Base-by-base conservation (phyloP, 148 eudicot species). In the Tetragonia tetragonoides region DNA sequence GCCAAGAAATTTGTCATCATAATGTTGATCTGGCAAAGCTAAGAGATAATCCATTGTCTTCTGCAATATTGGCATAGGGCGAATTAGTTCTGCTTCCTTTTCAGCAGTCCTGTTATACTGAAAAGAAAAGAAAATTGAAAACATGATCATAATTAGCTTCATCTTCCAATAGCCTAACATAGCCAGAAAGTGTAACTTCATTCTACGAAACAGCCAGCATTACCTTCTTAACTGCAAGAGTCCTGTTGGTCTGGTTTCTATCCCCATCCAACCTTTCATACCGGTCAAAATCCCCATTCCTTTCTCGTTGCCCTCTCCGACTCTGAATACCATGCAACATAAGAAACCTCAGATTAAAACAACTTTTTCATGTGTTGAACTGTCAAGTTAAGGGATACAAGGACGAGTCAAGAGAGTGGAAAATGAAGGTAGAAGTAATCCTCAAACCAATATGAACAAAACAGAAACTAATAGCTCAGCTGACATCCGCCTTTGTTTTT, bases 21-120 rank as follows among this genome's bases (percentile, higher is more conserved):
- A 95, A 81, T 92, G 92, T 77, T 83, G 90, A 68, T 88, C 93
- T 63, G 93, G 91, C 86, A 95, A 87, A 81, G 79, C 81, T 42
- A 95, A 82, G 76, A 95, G 99, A 87, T 95, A 93, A 53, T 85
- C 89, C 89, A 95, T 88, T 23, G 99, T 95, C 90, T 83, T 90
- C 77, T 90, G 87, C 84, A 95, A 79, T 81, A 93, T 83, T 56
- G 97, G 90, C 97, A 95, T 76, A 63, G 98, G 99, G 9, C 99
- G 90, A 74, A 95, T 95, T 81, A 91, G 82, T 42, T 80, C 85
- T 68, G 99, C 92, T 83, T 93, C 99, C 80, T 98, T 89, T 84
- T 93, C 99, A 34, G 98, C 99, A 41, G 99, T 93, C 84, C 99
- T 95, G 73, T 83, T 95, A 78, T 95, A 95, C 99, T 95, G 99